These are phyloP conservation scores for Tolypocladium amazonense DNA, from an alignment of 2,329 filamentous ascomycete species.

Conservation along the genomic window DNA sequence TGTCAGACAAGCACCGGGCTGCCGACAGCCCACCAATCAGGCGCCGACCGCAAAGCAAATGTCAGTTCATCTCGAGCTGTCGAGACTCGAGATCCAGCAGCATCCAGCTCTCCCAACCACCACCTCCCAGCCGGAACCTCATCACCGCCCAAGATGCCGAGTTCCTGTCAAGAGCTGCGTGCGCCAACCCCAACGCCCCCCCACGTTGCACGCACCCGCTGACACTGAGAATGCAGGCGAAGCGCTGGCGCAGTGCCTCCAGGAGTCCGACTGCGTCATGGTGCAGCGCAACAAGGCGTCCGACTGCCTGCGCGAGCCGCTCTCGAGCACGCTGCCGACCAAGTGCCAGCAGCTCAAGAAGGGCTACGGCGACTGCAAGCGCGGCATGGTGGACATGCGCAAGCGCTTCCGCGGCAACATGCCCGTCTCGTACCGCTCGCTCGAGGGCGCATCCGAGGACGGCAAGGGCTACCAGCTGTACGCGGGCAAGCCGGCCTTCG, in stretches of 20 bases:
- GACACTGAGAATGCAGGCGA: constrained; percentile 48
- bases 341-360: constrained; percentile 90
- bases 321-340: constrained; percentile 70
- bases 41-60: constrained; percentile 12
- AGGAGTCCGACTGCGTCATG: constrained; percentile 95
- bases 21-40: constrained; percentile 12
- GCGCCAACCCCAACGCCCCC: constrained; percentile 23
- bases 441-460: constrained; percentile 42
- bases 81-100: neutral
- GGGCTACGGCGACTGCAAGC: constrained; percentile 89
- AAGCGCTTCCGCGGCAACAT: constrained; percentile 95
- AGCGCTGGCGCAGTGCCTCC: constrained; percentile 87
- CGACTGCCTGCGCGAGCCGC: constrained; percentile 79
- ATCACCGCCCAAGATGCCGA: constrained; percentile 57
- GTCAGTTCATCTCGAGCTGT: neutral
- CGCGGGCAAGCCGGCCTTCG: constrained; percentile 63
- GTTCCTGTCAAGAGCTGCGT: constrained; percentile 96
- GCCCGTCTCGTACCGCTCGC: constrained; percentile 57
- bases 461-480: constrained; percentile 62
- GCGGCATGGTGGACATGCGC: constrained; percentile 96
- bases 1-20: neutral
- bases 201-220: neutral
- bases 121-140: neutral
- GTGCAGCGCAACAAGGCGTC: constrained; percentile 74
- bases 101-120: neutral